These are phyloP conservation scores for Umbelopsis sp. DNA, from an alignment of 192 early-diverging fungal species.

Conservation along the genomic window DNA sequence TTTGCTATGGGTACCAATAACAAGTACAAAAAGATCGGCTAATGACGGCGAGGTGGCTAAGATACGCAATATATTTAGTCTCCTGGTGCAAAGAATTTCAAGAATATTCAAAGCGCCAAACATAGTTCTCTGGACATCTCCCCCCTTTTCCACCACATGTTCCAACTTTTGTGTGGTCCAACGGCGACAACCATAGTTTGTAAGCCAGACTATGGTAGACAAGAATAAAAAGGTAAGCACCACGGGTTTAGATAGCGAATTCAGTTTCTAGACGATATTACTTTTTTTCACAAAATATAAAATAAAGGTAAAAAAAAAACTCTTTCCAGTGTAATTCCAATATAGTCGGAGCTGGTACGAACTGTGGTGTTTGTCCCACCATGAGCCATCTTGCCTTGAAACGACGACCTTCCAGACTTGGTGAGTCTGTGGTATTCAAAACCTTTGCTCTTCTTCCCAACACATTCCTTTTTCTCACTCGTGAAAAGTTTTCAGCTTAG, in stretches of 20 bases:
- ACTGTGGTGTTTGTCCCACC: constrained; percentile 19
- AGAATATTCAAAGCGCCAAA: constrained; percentile 1
- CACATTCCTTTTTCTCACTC: constrained; percentile 2
- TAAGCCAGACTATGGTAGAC: too few species aligned
- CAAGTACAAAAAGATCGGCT: neutral
- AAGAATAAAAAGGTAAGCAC: neutral
- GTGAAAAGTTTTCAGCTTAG: neutral
- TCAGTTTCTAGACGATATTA: neutral
- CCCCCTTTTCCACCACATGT: too few species aligned
- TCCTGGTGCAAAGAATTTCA: constrained; percentile 13
- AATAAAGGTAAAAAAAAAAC: neutral
- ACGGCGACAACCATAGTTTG: too few species aligned
- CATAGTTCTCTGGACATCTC: too few species aligned
- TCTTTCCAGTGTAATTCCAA: neutral
- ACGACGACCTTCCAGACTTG: neutral
- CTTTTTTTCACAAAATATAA: neutral
- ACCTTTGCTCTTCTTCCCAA: constrained; percentile 2
- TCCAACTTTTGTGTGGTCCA: too few species aligned
- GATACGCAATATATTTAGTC: neutral
- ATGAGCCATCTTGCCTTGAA: constrained; percentile 18
- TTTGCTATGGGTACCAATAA: neutral
- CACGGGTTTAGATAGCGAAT: neutral
- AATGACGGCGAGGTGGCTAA: neutral
- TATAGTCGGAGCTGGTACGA: constrained; percentile 2
- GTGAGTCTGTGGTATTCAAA: neutral